Evolutionary conservation across 495 filamentous ascomycete species (phyloP).

Genomic region (Neurospora discreta): DNA sequence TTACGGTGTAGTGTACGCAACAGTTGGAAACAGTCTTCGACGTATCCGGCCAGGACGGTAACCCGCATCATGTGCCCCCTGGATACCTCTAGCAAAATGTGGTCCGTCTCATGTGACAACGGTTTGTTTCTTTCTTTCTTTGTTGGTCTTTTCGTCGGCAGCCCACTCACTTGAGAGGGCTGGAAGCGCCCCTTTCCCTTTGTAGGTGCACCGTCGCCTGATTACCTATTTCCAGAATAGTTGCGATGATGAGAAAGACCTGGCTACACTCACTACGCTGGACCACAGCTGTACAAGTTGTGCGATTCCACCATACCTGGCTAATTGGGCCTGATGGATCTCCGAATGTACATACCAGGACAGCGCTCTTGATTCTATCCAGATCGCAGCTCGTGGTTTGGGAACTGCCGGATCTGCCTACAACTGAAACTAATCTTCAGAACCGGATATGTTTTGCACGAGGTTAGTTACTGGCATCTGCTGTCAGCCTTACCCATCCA

Average conservation of each 20-base stretch:
- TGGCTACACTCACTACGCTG: neutral
- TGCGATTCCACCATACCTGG: neutral
- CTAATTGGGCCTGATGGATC: neutral
- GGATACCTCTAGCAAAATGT: neutral
- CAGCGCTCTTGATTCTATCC: neutral
- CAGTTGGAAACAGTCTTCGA: neutral
- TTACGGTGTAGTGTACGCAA: too few relatives aligned
- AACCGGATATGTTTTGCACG: neutral
- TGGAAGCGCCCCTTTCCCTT: neutral
- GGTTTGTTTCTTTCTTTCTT: neutral
- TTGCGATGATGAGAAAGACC: neutral
- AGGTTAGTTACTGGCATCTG: too few relatives aligned
- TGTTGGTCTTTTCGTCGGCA: neutral
- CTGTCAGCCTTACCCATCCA: neutral
- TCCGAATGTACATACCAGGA: neutral
- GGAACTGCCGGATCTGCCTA: neutral
- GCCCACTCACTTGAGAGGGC: neutral
- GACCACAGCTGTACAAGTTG: neutral
- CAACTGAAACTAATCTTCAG: neutral
- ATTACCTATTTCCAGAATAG: neutral
- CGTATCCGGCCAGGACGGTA: neutral
- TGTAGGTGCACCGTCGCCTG: neutral
- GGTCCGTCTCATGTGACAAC: neutral
- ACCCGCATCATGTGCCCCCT: neutral
- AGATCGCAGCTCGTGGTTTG: neutral